phyloP scores from a whole-genome alignment of 768 basidiomycete genomes.

The Cystobasidium onofrii region DNA sequence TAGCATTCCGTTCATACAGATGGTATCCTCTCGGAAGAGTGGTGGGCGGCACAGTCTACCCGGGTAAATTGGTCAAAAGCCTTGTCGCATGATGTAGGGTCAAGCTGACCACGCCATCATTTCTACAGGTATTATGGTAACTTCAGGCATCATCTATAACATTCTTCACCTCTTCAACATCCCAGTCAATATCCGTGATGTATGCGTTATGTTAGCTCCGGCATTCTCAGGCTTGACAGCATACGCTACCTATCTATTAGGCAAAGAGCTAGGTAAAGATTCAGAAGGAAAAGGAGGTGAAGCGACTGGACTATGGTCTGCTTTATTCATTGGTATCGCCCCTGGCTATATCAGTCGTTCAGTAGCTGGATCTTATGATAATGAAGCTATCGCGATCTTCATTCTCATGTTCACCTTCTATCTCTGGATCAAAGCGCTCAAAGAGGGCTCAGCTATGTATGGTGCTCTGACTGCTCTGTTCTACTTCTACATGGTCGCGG shows the following conservation, averaged over 20 bases:
- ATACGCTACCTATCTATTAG: slow-evolving; percentile 58
- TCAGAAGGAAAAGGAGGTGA: slow-evolving; percentile 56
- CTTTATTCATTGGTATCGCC: slow-evolving; percentile 94
- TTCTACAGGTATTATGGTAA: slow-evolving; percentile 78
- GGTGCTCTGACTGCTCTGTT: slow-evolving; percentile 86
- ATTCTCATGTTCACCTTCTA: slow-evolving; percentile 99
- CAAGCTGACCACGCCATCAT: neutral
- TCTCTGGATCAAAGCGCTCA: slow-evolving; percentile 92
- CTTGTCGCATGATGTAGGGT: neutral
- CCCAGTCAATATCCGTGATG: slow-evolving; percentile 92
- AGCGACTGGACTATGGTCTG: slow-evolving; percentile 90
- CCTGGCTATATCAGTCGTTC: slow-evolving; percentile 97
- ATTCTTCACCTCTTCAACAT: slow-evolving; percentile 76
- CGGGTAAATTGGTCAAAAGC: slow-evolving; percentile 43
- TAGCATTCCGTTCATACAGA: slow-evolving; percentile 50
- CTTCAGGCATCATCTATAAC: slow-evolving; percentile 94
- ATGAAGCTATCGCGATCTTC: slow-evolving; percentile 99
- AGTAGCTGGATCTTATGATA: slow-evolving; percentile 98
- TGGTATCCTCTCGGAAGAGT: slow-evolving; percentile 99
- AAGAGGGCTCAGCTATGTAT: slow-evolving; percentile 82
- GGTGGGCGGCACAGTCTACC: slow-evolving; percentile 96
- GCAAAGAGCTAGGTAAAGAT: slow-evolving; percentile 64
- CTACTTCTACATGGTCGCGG: slow-evolving; percentile 99
- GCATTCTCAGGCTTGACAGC: slow-evolving; percentile 95
- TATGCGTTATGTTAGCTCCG: slow-evolving; percentile 93